Base-by-base conservation (phyloP, 2,329 filamentous ascomycete genomes). In the Colletotrichum sp. region DNA sequence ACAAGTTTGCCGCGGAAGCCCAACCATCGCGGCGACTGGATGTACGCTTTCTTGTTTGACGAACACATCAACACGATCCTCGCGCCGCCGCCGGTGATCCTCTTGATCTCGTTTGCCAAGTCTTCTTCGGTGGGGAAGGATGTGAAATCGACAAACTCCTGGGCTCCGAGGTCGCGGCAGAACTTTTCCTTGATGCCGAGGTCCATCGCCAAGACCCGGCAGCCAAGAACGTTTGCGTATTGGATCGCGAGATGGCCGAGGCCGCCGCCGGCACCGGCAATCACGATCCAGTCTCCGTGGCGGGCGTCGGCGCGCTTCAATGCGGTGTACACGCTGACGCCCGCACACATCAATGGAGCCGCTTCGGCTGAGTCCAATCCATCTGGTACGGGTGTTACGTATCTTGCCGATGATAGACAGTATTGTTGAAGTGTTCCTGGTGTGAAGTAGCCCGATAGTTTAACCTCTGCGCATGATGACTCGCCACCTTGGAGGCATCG, bases 291-390 rank as follows among this genome's bases (percentile, higher is more conserved):
- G 36, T 82, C 76, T 6, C 81, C 80, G 9, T 78, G 76, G 8
- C 77, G 78, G 28, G 78, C 27, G 10, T 70, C 70, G 39, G 76
- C 76, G 48, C 66, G 68, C 77, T 86, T 86, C 72, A 94, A 80
- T 1, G 93, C 92, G 9, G 86, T 86, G 80, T 88, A 94, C 10
- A 92, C 86, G 0, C 92, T 94, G 43, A 94, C 87, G 12, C 93
- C 93, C 25, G 89, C 93, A 79, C 93, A 94, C 61, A 94, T 86
- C 88, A 94, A 90, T 3, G 93, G 92, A n/a, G 92, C 86, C 10
- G 85, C 83, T 30, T 82, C 78, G 18, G 82, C 84, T 9, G 80
- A 79, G 48, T 79, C 78, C 12, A 87, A 70, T 5, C 78, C 80
- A 12, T 85, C 82, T 7, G 85, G 85, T 52, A 87, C 83, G 65